phyloP scores from a whole-genome alignment of 2,329 filamentous ascomycete species.

The Reticulascus tulasneorum region DNA sequence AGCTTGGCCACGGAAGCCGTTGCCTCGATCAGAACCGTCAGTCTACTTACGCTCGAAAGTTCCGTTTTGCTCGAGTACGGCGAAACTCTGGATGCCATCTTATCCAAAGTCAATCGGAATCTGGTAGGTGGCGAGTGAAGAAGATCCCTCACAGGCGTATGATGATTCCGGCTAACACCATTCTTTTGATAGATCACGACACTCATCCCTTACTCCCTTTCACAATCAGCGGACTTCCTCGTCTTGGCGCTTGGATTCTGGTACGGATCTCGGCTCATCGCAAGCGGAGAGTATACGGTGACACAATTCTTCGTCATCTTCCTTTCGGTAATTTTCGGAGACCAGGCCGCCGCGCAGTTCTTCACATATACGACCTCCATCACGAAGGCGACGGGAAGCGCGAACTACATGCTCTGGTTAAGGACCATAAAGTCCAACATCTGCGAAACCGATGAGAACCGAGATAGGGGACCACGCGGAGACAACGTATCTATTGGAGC shows the following conservation, averaged over 20 bases:
- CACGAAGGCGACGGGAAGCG: neutral
- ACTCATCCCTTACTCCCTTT: conserved; percentile 16
- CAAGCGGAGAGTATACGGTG: conserved; percentile 8
- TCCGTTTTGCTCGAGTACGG: conserved; percentile 20
- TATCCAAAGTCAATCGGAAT: too few relatives aligned
- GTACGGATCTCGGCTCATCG: conserved; percentile 16
- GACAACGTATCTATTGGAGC: neutral
- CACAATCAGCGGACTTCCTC: conserved; percentile 25
- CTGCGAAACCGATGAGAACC: neutral
- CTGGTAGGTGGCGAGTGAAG: too few relatives aligned
- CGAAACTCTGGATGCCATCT: conserved; percentile 21
- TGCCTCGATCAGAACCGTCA: conserved; percentile 39
- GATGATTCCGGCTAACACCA: too few relatives aligned
- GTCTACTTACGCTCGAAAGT: conserved; percentile 33
- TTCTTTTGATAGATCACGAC: conserved; percentile 1
- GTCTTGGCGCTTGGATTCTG: conserved; percentile 31
- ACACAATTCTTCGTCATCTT: conserved; percentile 21
- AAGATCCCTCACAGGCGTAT: too few relatives aligned
- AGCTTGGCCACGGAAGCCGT: conserved; percentile 43
- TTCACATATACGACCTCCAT: conserved; percentile 9
- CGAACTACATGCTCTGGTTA: neutral
- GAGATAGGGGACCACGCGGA: neutral
- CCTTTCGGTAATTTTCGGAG: conserved; percentile 26
- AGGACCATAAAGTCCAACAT: neutral
- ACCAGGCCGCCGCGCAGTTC: neutral